Conservation (phyloP, 2,329 filamentous ascomycete species). For the Beauveria asiatica region DNA sequence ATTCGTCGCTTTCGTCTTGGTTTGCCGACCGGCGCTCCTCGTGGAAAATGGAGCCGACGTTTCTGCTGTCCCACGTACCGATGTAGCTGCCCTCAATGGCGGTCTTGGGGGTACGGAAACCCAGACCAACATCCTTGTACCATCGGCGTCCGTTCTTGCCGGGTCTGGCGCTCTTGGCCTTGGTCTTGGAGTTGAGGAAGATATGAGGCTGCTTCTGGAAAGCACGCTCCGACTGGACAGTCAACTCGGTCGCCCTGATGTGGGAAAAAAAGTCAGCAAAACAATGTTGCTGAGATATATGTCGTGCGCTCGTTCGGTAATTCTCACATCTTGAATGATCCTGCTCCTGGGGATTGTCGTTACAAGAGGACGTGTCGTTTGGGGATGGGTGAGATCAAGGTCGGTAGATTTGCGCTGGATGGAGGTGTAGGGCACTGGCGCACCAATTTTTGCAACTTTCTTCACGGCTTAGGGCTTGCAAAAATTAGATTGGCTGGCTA, state of each 20-base stretch:
- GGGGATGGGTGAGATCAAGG: slow-evolving; percentile 27
- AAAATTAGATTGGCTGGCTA: slow-evolving; percentile 29
- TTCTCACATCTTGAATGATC: slow-evolving; percentile 37
- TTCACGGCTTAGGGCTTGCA: slow-evolving; percentile 32
- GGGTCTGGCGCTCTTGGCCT: slow-evolving; percentile 73
- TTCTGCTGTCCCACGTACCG: slow-evolving; percentile 56
- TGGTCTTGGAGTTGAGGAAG: slow-evolving; percentile 96
- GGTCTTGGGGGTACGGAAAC: slow-evolving; percentile 96
- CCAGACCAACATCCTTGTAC: slow-evolving; percentile 99
- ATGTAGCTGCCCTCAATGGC: slow-evolving; percentile 99
- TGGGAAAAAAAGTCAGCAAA: slow-evolving; percentile 10
- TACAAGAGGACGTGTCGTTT: slow-evolving; percentile 30
- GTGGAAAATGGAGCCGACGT: slow-evolving; percentile 2
- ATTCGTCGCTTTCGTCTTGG: not conserved
- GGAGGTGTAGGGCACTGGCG: slow-evolving; percentile 29
- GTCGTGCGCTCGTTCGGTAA: slow-evolving; percentile 8
- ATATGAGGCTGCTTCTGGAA: slow-evolving; percentile 99
- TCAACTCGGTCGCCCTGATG: slow-evolving; percentile 91
- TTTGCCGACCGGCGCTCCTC: not conserved
- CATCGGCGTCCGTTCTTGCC: slow-evolving; percentile 88
- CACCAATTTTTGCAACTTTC: slow-evolving; percentile 26
- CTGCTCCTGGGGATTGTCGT: slow-evolving; percentile 31
- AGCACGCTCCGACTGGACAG: slow-evolving; percentile 99
- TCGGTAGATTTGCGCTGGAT: slow-evolving; percentile 28
- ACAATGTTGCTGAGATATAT: not conserved